Evolutionary conservation across 768 basidiomycete genomes (phyloP), one percentile per base, ranked within the genome.

Genomic region (Ramaria sp.): DNA sequence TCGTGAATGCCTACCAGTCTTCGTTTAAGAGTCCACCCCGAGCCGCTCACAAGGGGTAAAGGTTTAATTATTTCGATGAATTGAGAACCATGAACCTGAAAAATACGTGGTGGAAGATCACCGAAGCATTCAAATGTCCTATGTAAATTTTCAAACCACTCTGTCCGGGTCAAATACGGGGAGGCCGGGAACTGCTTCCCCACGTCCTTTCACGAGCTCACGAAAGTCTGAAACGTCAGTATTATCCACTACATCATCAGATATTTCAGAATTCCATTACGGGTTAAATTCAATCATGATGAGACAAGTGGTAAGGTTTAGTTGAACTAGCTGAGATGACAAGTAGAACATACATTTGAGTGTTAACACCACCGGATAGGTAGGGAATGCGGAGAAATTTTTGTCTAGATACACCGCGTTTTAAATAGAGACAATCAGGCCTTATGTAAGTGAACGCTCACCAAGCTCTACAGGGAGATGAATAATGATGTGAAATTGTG

Each of bases 341-440:
- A 38, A 13, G 59, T 38, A 41, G 20, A 33, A 54, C 65, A 22
- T 22, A 77, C 79, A 84, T 70, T 90, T 91, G 65, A 91, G 75
- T 30, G 69, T 71, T 5, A 93, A 76, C 0, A 88, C 86, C 15
- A 90, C 88, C 1, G 91, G 90, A 68, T 85, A 94, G 0, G 91
- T 92, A 9, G 91, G 91, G 63, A 93, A 74, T 2, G 89, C 80
- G 13, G 84, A 73, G 69, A 87, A 94, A 30, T 77, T 72, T 59
- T 78, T 75, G 70, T 85, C 85, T 86, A 19, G 17, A 43, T n/a
- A 43, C 2, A 9, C 11, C 7, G 15, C 42, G 5, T 9, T 10
- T 3, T 10, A 10, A 31, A 22, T 12, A 17, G 22, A 12, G 15
- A 47, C 46, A 43, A 43, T 17, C 20, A n/a, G 11, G 17, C 7